Evolutionary conservation across 371 early-diverging fungal genomes (phyloP).

Genomic region (Mucor irregularis): DNA sequence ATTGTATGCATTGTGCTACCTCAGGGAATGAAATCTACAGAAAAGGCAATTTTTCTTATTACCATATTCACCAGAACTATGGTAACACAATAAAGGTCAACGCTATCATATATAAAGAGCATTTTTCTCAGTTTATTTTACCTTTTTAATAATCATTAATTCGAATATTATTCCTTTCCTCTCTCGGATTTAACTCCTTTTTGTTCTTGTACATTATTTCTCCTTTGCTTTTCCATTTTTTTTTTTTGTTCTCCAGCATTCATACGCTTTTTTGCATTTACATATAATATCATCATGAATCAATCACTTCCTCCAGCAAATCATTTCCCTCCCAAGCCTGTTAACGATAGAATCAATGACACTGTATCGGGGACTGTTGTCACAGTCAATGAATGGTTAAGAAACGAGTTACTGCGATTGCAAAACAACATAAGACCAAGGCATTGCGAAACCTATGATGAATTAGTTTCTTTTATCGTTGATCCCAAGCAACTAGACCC

Average conservation of each 20-base stretch:
- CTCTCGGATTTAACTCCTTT: no score
- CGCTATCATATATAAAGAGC: no score
- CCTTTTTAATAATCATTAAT: no score
- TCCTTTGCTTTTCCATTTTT: background rate
- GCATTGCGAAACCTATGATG: slow-evolving; percentile 33
- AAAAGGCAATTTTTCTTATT: no score
- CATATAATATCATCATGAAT: background rate
- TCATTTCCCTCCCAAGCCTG: background rate
- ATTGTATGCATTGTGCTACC: no score
- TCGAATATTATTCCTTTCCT: no score
- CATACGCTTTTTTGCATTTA: background rate
- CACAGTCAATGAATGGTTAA: slow-evolving; percentile 35
- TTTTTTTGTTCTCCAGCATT: background rate
- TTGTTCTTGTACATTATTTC: background rate
- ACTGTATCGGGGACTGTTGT: slow-evolving; percentile 13
- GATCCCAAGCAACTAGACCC: slow-evolving; percentile 21
- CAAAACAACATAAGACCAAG: slow-evolving; percentile 29
- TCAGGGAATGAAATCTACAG: no score
- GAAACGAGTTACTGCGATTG: slow-evolving; percentile 31
- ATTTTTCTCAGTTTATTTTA: no score
- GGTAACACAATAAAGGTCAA: no score
- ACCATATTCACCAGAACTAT: no score
- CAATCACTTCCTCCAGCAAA: background rate
- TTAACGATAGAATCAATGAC: slow-evolving; percentile 12
- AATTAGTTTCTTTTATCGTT: slow-evolving; percentile 30